Evolutionary conservation across 805 yeast species (phyloP), one percentile per base, ranked within the genome.

Genomic region (Zygoascus flipseniorum): DNA sequence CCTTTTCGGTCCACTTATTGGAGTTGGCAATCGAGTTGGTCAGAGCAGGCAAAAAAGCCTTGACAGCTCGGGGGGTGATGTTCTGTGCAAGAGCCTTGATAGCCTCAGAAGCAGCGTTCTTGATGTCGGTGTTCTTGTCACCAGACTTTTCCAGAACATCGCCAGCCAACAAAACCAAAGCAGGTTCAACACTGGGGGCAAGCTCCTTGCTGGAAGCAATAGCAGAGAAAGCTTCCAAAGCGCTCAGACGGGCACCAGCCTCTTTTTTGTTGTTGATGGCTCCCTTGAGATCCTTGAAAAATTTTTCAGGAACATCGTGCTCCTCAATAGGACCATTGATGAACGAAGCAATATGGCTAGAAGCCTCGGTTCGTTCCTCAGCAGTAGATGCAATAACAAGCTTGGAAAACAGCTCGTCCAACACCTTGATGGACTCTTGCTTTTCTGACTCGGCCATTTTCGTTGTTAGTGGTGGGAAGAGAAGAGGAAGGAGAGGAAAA

Each of bases 1-100:
- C 85, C 85, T 93, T 93, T 81, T 92, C 98, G 69, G 90, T 90
- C 99, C 99, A 93, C 79, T 93, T 93, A 69, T 64, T 69, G 80
- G 85, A 81, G 69, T 75, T 65, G 54, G 78, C 69, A 68, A 93
- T 79, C 73, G 85, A 75, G 58, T 73, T 72, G 65, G 88, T 78
- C 69, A 93, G 75, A 70, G 78, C 80, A 64, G 97, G 96, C 71
- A 93, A 81, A 67, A 90, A 69, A 63, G 85, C 82, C 84, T 93
- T 93, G 77, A 93, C 82, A 62, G 98, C 85, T 62, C 83, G 81
- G 70, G 99, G 99, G 72, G 96, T 89, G 75, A 89, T 75, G 66
- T 95, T 82, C 63, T 76, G 72, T 61, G 95, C 81, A 63, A 93
- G 76, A 67, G 95, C 86, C 58, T 78, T 65, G 69, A 89, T 79